Evolutionary conservation across 768 basidiomycete genomes (phyloP).

Genomic region (Suillus subaureus): DNA sequence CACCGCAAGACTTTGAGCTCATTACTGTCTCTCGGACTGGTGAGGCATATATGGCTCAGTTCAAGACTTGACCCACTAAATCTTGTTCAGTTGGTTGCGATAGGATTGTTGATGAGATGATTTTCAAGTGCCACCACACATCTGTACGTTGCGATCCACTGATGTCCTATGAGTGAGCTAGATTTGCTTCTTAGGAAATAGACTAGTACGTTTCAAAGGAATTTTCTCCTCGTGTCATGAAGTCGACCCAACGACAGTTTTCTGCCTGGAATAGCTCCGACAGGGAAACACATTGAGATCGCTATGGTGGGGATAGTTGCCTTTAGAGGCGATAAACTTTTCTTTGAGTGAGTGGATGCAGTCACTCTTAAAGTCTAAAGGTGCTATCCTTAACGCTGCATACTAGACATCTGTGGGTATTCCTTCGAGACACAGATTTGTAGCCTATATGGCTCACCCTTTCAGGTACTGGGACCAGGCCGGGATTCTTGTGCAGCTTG

Average conservation of each 20-base stretch:
- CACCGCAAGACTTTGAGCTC: slow-evolving; percentile 42
- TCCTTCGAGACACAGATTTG: neutral
- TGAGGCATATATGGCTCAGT: slow-evolving; percentile 16
- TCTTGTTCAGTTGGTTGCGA: slow-evolving; percentile 39
- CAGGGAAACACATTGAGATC: slow-evolving; percentile 41
- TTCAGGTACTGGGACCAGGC: slow-evolving; percentile 53
- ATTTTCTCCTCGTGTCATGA: neutral
- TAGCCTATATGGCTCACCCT: neutral
- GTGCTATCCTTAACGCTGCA: neutral
- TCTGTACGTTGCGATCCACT: slow-evolving; percentile 24
- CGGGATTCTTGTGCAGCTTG: slow-evolving; percentile 46
- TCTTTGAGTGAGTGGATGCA: slow-evolving; percentile 43
- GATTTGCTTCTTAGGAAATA: slow-evolving; percentile 35
- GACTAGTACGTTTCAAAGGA: slow-evolving; percentile 35
- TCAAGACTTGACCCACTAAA: slow-evolving; percentile 4
- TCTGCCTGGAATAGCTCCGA: slow-evolving; percentile 38
- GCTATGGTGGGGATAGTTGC: slow-evolving; percentile 48
- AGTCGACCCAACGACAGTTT: slow-evolving; percentile 17
- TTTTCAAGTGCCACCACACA: slow-evolving; percentile 45
- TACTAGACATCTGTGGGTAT: slow-evolving; percentile 31
- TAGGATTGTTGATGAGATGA: slow-evolving; percentile 50
- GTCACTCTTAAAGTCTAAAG: neutral
- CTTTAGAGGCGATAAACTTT: slow-evolving; percentile 51
- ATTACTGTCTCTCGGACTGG: slow-evolving; percentile 45
- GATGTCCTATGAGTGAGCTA: neutral